Base-by-base conservation (phyloP, 2,329 filamentous ascomycete species). In the Trichoderma koningiopsis region DNA sequence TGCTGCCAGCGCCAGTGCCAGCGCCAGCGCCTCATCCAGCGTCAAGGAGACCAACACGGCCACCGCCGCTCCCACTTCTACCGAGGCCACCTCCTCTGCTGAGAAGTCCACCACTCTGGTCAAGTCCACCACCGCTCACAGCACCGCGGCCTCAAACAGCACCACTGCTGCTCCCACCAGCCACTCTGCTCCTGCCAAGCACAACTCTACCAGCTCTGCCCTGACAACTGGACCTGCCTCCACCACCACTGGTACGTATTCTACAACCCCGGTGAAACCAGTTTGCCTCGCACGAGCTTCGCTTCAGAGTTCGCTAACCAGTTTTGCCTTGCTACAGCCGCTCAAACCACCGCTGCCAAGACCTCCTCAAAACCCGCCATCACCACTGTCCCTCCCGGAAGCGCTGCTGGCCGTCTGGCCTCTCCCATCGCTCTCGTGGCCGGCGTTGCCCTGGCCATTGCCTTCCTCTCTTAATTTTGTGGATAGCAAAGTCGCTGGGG, bases 401-500 rank as follows among this genome's bases (percentile, higher is more conserved):
- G 71, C 72, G 75, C 73, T 71, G 79, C 77, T 62, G 72, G 70
- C 68, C 76, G 74, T 69, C 72, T 78, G 63, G 75, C 75, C 47
- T 77, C 78, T 43, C 76, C 77, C 37, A 67, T 79, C 68, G 77
- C 75, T 57, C 75, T 80, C 29, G 72, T 79, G 70, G 77, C 75
- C 22, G 79, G 76, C 72, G 79, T 75, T 67, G 73, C 76, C 68
- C 76, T 77, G 62, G 79, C 76, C 72, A 72, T 80, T 69, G 78
- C 74, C 68, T 77, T 75, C 73, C 71, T 81, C 52, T 75, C 75
- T 72, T 79, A 77, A 75, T 27, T 49, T 35, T 58, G 53, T 49
- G 53, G 53, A 66, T 47, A 47, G 40, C 40, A 29, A 33, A 31
- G 53, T 53, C 53, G 16, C 7, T 43, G 43, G 27, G 29, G 49